Conservation (phyloP, 2,329 filamentous ascomycete species). For the Blastomyces gilchristii region DNA sequence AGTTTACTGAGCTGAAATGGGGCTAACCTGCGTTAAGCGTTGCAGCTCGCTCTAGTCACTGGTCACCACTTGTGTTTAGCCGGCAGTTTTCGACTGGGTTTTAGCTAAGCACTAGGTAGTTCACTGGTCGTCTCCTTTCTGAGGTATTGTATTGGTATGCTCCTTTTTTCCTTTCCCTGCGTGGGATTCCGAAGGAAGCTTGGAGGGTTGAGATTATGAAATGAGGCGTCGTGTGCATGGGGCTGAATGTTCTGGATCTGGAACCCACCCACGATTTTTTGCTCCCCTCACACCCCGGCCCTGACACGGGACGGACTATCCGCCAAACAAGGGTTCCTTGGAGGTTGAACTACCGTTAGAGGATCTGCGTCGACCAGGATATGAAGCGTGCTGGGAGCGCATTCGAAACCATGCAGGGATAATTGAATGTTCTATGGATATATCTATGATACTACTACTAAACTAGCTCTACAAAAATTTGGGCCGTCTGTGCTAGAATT, state of each 20-base stretch:
- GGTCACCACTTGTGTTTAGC: too few relatives aligned
- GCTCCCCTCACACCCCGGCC: neutral
- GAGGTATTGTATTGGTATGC: too few relatives aligned
- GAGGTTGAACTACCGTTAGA: neutral
- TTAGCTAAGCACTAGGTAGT: too few relatives aligned
- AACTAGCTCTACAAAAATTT: neutral
- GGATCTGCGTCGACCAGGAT: neutral
- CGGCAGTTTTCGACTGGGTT: too few relatives aligned
- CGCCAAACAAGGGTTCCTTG: neutral
- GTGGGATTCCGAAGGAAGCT: too few relatives aligned
- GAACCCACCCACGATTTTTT: neutral
- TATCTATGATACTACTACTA: neutral
- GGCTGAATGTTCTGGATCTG: neutral
- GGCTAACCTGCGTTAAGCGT: too few relatives aligned
- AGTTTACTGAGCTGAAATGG: too few relatives aligned
- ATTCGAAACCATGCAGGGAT: too few relatives aligned
- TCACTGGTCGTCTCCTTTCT: too few relatives aligned
- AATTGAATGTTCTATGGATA: too few relatives aligned
- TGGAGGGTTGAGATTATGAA: neutral
- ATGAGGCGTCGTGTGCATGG: neutral
- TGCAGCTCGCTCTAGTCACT: too few relatives aligned
- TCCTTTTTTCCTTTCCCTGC: too few relatives aligned
- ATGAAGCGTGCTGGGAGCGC: neutral
- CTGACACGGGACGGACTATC: neutral
- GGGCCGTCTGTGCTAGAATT: neutral